Conservation (phyloP, 192 early-diverging fungal genomes). For the Kickxella alabastrina region DNA sequence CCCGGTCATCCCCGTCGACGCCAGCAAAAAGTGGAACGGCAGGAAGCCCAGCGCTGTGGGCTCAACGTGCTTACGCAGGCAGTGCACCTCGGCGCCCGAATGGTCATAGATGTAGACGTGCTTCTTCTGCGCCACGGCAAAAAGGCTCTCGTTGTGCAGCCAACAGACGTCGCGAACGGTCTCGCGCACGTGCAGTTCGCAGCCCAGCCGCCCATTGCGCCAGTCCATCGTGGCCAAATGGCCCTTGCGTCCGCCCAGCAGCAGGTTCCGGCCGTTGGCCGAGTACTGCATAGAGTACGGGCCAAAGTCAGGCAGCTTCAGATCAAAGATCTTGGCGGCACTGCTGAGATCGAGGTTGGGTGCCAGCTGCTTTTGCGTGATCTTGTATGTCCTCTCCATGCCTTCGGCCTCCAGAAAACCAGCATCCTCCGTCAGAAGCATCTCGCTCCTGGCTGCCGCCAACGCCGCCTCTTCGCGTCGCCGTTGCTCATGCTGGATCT, state of each 20-base stretch:
- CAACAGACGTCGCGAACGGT: conserved; percentile 88
- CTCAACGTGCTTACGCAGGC: conserved; percentile 76
- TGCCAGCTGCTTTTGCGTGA: conserved; percentile 64
- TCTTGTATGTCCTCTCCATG: conserved; percentile 84
- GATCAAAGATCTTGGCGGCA: conserved; percentile 72
- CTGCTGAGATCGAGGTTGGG: conserved; percentile 74
- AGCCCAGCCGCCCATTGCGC: conserved; percentile 69
- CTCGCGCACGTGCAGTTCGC: conserved; percentile 85
- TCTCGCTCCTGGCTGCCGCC: conserved; percentile 72
- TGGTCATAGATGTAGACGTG: conserved; percentile 93
- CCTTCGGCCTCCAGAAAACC: conserved; percentile 87
- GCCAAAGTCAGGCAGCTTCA: conserved; percentile 75
- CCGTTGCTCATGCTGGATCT: conserved; percentile 59
- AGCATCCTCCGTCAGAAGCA: conserved; percentile 70
- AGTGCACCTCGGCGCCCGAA: conserved; percentile 86
- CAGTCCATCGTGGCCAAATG: conserved; percentile 92
- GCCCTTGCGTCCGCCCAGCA: conserved; percentile 77
- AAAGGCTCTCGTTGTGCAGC: conserved; percentile 93
- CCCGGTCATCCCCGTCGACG: conserved; percentile 75
- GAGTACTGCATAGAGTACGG: conserved; percentile 91
- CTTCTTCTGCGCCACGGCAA: conserved; percentile 94
- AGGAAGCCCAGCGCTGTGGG: conserved; percentile 83
- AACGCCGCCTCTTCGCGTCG: conserved; percentile 62
- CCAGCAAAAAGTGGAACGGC: conserved; percentile 89
- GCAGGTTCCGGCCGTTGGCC: conserved; percentile 71